Conservation (phyloP, 495 filamentous ascomycete genomes). For the Aspergillus cavernicola region DNA sequence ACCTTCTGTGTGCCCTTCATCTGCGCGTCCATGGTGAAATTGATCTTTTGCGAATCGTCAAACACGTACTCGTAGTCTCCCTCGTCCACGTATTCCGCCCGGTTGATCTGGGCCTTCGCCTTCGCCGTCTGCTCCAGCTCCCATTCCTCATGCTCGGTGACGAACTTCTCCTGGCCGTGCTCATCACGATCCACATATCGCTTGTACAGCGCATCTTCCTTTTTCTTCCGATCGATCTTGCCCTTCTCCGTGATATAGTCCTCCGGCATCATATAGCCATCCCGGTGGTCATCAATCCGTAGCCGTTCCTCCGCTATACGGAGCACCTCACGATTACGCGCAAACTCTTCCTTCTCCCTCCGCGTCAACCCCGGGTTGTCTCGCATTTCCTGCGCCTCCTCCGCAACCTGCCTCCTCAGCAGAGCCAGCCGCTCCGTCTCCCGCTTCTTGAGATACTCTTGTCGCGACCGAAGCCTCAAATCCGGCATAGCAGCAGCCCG, state of each 20-base stretch:
- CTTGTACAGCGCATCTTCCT: slow-evolving; percentile 85
- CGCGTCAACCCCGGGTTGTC: slow-evolving; percentile 72
- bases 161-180: slow-evolving; percentile 79
- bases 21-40: slow-evolving; percentile 74
- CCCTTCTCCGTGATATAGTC: slow-evolving; percentile 93
- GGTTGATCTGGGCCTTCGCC: slow-evolving; percentile 80
- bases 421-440: slow-evolving; percentile 81
- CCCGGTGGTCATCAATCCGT: slow-evolving; percentile 84
- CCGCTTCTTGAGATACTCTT: slow-evolving; percentile 91
- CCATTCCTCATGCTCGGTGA: slow-evolving; percentile 97
- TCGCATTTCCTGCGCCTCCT: slow-evolving; percentile 79
- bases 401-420: slow-evolving; percentile 84
- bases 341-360: slow-evolving; percentile 84
- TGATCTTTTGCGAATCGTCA: slow-evolving; percentile 83
- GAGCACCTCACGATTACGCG: slow-evolving; percentile 81
- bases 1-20: slow-evolving; percentile 63
- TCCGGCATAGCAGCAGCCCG: slow-evolving; percentile 66
- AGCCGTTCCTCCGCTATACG: slow-evolving; percentile 84
- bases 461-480: slow-evolving; percentile 75
- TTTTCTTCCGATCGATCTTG: slow-evolving; percentile 84
- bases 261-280: slow-evolving; percentile 92
- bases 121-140: slow-evolving; percentile 87
- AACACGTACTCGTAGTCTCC: slow-evolving; percentile 94
- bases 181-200: slow-evolving; percentile 89
- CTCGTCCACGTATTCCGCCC: slow-evolving; percentile 70